Evolutionary conservation across 805 yeast species (phyloP), one percentile per base, ranked within the genome.

Genomic region (Suhomyces sp.): DNA sequence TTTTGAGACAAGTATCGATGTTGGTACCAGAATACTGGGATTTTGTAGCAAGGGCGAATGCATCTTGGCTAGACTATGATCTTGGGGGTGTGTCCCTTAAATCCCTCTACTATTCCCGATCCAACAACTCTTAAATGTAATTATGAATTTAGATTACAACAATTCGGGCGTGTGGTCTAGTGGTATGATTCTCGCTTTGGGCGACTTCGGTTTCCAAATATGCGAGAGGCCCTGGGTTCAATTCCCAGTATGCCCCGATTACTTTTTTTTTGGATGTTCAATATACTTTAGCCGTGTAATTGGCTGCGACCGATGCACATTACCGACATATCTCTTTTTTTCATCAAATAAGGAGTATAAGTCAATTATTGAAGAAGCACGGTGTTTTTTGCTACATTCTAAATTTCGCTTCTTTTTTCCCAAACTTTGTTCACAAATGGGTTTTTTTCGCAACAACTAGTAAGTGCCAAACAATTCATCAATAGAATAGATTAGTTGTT

Each of bases 171-270:
- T 58, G 62, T 64, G 67, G 69, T 65, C 67, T 63, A 64, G 68
- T 64, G 67, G 69, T 64, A 64, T 65, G 69, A 65, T 65, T 65
- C 69, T 63, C 67, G 67, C 67, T 65, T 65, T 63, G 69, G 69
- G 69, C 36, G 36, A 42, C 13, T 44, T 50, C 44, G 29, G 47
- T 22, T 31, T 24, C 46, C 66, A 62, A 62, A 51, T 52, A 57
- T 79, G 82, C 79, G 82, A 78, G 82, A 78, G 82, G 82, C 81
- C 83, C 82, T 76, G 82, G 82, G 82, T 78, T 78, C 82, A 78
- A 78, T 78, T 78, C 82, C 82, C 82, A 74, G 82, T 65, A 60
- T 64, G 73, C 74, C 76, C 76, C 73, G 23, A 51, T 52, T 54
- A 45, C 1, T 9, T 56, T 49, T 46, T 22, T 46, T 51, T 44